These are phyloP conservation scores for Morella rubra DNA, from an alignment of 306 rosid genomes.

Conservation along the genomic window DNA sequence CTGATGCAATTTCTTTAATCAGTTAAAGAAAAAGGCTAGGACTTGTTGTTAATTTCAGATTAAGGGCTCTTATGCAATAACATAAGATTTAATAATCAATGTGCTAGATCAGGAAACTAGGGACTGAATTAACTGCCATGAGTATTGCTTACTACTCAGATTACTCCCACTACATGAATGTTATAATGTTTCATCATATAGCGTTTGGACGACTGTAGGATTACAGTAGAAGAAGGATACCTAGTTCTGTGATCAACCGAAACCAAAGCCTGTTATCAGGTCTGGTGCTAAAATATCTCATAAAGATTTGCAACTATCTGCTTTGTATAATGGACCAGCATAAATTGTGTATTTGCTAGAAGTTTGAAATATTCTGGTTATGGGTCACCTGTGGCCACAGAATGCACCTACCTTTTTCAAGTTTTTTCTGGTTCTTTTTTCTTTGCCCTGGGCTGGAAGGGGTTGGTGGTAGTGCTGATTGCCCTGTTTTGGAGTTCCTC, in stretches of 20 bases:
- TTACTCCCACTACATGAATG: background rate
- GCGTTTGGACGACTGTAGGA: background rate
- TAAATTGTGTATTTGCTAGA: background rate
- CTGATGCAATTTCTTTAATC: conserved; percentile 7
- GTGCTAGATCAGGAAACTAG: background rate
- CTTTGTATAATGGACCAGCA: background rate
- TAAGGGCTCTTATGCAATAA: conserved; percentile 14
- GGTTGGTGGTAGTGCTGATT: too few relatives aligned
- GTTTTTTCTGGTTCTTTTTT: too few relatives aligned
- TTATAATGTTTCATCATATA: background rate
- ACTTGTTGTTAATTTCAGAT: conserved; percentile 1
- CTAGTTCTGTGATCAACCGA: background rate
- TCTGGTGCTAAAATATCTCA: background rate
- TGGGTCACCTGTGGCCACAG: background rate
- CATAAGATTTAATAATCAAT: conserved; percentile 22
- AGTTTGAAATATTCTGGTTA: background rate
- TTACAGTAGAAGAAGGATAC: background rate
- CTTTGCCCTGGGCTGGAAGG: too few relatives aligned
- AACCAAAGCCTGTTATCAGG: background rate
- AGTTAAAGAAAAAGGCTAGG: background rate
- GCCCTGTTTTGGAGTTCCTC: too few relatives aligned
- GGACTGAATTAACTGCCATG: conserved; percentile 11
- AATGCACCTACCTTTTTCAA: too few relatives aligned
- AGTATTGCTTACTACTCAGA: background rate
- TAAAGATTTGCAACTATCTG: background rate